Evolutionary conservation across 2,329 filamentous ascomycete genomes (phyloP).

Genomic region (Pestalotiopsis sp.): DNA sequence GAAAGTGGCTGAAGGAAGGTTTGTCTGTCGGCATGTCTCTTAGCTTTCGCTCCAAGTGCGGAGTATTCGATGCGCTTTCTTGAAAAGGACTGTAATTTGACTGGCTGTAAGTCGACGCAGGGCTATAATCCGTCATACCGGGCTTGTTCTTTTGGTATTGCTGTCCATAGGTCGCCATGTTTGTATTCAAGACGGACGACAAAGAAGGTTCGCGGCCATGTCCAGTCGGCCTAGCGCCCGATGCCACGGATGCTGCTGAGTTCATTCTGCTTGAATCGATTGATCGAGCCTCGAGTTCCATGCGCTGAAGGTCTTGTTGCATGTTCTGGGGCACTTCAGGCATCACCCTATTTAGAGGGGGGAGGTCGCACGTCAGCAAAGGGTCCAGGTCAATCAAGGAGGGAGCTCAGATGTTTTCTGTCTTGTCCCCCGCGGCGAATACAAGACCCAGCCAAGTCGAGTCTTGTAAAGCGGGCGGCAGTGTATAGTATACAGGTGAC

Average conservation of each 20-base stretch:
- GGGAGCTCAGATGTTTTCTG: not conserved
- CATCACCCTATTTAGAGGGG: constrained; percentile 68
- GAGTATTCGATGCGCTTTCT: constrained; percentile 38
- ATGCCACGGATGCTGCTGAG: constrained; percentile 30
- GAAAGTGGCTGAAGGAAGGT: constrained; percentile 90
- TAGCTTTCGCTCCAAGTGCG: constrained; percentile 39
- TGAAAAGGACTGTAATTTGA: constrained; percentile 46
- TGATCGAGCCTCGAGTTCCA: constrained; percentile 78
- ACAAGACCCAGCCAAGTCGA: not conserved
- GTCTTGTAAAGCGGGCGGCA: not conserved
- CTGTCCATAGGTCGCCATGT: constrained; percentile 28
- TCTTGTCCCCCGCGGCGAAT: not conserved
- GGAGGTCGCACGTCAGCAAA: constrained; percentile 5
- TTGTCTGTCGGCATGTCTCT: constrained; percentile 51
- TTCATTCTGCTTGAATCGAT: constrained; percentile 39
- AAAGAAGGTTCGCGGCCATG: constrained; percentile 48
- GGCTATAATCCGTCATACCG: constrained; percentile 34
- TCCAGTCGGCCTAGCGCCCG: constrained; percentile 25
- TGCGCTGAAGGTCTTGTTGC: constrained; percentile 88
- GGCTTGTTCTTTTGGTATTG: constrained; percentile 32
- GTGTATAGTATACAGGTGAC: constrained; percentile 3
- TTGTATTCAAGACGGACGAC: constrained; percentile 39
- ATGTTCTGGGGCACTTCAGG: constrained; percentile 96
- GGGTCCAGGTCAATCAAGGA: not conserved
- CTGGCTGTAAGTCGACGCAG: constrained; percentile 36